These are phyloP conservation scores for Platanthera zijinensis DNA, from an alignment of 106 monocot genomes.

Conservation along the genomic window DNA sequence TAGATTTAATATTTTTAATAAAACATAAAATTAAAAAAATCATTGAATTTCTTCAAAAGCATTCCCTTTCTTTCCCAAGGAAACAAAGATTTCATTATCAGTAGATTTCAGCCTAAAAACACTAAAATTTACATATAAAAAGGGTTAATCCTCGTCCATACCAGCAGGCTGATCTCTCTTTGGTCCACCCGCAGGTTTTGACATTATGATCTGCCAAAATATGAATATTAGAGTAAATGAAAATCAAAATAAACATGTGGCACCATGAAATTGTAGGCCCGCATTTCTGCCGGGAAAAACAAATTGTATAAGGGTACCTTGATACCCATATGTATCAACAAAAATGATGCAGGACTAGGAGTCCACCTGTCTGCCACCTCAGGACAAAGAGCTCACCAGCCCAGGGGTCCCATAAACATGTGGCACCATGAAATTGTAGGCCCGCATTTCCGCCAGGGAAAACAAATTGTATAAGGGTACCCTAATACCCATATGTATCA, in stretches of 20 bases:
- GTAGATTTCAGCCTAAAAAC: neutral
- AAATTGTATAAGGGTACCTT: too few relatives aligned
- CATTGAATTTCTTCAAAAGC: neutral
- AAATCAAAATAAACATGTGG: neutral
- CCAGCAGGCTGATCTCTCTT: constrained; percentile 65
- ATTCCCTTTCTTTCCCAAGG: neutral
- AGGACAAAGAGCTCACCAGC: too few relatives aligned
- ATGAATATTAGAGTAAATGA: neutral
- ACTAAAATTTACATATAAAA: neutral
- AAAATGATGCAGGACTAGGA: too few relatives aligned
- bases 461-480: too few relatives aligned
- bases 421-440: too few relatives aligned
- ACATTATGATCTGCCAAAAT: constrained; percentile 83
- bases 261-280: too few relatives aligned
- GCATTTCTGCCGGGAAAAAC: too few relatives aligned
- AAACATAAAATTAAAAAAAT: neutral
- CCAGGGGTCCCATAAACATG: too few relatives aligned
- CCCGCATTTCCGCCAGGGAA: too few relatives aligned
- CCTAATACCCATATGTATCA: too few relatives aligned
- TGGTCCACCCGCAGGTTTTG: constrained; percentile 91
- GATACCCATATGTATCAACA: too few relatives aligned
- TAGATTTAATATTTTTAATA: neutral
- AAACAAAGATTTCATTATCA: neutral
- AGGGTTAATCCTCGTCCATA: constrained; percentile 68
- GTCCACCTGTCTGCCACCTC: too few relatives aligned